phyloP scores from a whole-genome alignment of 2,329 filamentous ascomycete species.

The Massarina eburnea region DNA sequence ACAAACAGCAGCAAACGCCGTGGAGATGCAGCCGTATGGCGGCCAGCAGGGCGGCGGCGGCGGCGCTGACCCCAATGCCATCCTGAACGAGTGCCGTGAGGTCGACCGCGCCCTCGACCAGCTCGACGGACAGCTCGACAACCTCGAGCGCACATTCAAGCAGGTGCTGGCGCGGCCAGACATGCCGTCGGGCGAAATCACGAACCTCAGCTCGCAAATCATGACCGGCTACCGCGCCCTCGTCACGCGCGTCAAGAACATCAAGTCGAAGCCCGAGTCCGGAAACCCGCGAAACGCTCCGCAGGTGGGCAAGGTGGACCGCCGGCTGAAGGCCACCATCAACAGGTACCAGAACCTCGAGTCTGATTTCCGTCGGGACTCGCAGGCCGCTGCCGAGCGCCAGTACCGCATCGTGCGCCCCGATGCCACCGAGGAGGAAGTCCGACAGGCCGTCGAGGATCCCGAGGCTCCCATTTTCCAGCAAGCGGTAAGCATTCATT shows the following conservation, averaged over 20 bases:
- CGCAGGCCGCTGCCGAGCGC: constrained; percentile 80
- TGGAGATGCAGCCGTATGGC: constrained; percentile 70
- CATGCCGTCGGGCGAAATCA: constrained; percentile 70
- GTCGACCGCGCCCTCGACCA: constrained; percentile 76
- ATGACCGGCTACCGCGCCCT: constrained; percentile 81
- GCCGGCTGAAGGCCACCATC: constrained; percentile 78
- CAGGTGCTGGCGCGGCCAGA: constrained; percentile 75
- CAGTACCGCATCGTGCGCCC: constrained; percentile 90
- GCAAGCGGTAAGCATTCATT: constrained; percentile 60
- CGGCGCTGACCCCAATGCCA: constrained; percentile 64
- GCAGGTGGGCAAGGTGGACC: constrained; percentile 80
- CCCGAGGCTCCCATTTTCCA: constrained; percentile 79
- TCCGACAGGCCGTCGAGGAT: constrained; percentile 75
- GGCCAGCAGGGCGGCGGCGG: constrained; percentile 12
- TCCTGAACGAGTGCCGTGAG: constrained; percentile 81
- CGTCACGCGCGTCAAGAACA: constrained; percentile 73
- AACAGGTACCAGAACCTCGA: constrained; percentile 80
- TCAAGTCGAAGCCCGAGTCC: constrained; percentile 81
- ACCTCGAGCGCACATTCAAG: constrained; percentile 71
- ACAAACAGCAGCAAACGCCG: constrained; percentile 46
- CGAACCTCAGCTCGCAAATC: constrained; percentile 73
- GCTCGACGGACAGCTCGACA: constrained; percentile 71
- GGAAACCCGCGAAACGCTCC: constrained; percentile 71
- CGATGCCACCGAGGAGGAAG: constrained; percentile 75
- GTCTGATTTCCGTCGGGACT: constrained; percentile 74